phyloP scores from a whole-genome alignment of 1,139 yeast genomes.

The Yamadazyma friedrichii region DNA sequence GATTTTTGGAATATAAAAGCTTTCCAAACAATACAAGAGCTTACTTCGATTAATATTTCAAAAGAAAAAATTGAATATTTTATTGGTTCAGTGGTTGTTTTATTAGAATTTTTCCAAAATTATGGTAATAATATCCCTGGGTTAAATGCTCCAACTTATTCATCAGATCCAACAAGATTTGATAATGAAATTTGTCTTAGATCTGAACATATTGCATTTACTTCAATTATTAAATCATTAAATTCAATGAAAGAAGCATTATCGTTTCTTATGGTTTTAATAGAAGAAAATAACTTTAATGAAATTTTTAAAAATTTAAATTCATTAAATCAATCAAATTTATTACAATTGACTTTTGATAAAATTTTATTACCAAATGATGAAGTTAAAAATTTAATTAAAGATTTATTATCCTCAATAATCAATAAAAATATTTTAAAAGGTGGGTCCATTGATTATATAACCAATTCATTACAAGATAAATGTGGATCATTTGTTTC shows the following conservation, averaged over 20 bases:
- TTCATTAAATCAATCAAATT: slow-evolving; percentile 62
- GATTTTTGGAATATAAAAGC: slow-evolving; percentile 76
- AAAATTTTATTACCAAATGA: slow-evolving; percentile 71
- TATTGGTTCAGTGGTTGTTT: slow-evolving; percentile 62
- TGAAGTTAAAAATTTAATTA: slow-evolving; percentile 66
- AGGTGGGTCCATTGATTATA: slow-evolving; percentile 92
- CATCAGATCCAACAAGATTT: slow-evolving; percentile 47
- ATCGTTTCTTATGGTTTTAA: slow-evolving; percentile 77
- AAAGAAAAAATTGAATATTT: slow-evolving; percentile 62
- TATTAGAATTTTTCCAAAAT: slow-evolving; percentile 57
- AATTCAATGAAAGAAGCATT: slow-evolving; percentile 85
- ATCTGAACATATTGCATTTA: slow-evolving; percentile 89
- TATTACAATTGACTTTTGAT: slow-evolving; percentile 66
- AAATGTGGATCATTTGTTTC: slow-evolving; percentile 96
- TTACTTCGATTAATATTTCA: slow-evolving; percentile 40
- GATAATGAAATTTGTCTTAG: slow-evolving; percentile 72
- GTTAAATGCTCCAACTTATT: slow-evolving; percentile 49
- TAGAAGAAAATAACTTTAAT: slow-evolving; percentile 67
- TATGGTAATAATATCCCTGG: slow-evolving; percentile 66
- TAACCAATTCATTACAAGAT: slow-evolving; percentile 84
- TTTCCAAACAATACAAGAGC: slow-evolving; percentile 30
- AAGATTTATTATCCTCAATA: slow-evolving; percentile 83
- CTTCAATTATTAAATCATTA: slow-evolving; percentile 72
- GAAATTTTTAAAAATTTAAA: slow-evolving; percentile 73
- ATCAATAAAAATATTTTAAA: slow-evolving; percentile 84